These are phyloP conservation scores for Clarireedia homoeocarpa DNA, from an alignment of 2,329 filamentous ascomycete species.

Conservation along the genomic window DNA sequence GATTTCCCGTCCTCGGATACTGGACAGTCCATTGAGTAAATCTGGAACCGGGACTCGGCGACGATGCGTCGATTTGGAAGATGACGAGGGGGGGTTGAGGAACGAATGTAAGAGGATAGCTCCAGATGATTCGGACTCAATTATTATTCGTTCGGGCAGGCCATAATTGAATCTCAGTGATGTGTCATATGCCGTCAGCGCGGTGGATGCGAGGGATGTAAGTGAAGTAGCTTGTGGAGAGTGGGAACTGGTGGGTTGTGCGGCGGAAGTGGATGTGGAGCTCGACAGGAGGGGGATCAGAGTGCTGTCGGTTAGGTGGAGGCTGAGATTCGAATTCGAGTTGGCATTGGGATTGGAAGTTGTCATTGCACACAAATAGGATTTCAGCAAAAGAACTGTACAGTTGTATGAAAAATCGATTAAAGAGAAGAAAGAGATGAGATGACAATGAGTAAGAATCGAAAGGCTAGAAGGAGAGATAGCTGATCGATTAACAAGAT, in stretches of 20 bases:
- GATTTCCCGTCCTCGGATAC: conserved; percentile 1
- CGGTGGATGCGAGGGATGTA: conserved; percentile 43
- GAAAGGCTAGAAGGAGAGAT: not conserved
- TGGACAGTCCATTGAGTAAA: not conserved
- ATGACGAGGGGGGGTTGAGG: conserved; percentile 30
- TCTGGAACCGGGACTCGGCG: not conserved
- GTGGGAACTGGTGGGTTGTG: conserved; percentile 6
- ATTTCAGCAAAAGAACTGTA: not conserved
- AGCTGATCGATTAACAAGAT: not conserved
- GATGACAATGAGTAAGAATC: not conserved
- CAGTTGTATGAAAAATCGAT: not conserved
- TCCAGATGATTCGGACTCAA: conserved; percentile 41
- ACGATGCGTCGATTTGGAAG: not conserved
- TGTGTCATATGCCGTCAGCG: conserved; percentile 45
- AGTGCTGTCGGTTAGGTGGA: conserved; percentile 43
- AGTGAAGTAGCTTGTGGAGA: conserved; percentile 37
- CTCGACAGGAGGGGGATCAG: conserved; percentile 48
- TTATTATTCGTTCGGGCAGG: conserved; percentile 47
- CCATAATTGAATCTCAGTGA: conserved; percentile 46
- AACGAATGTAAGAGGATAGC: conserved; percentile 37
- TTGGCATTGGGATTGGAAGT: not conserved
- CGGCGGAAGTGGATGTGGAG: conserved; percentile 22
- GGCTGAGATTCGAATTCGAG: conserved; percentile 14
- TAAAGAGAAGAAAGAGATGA: not conserved
- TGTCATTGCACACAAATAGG: conserved; percentile 2